Evolutionary conservation across 345 rosid genomes (phyloP).

Genomic region (Moringa oleifera): DNA sequence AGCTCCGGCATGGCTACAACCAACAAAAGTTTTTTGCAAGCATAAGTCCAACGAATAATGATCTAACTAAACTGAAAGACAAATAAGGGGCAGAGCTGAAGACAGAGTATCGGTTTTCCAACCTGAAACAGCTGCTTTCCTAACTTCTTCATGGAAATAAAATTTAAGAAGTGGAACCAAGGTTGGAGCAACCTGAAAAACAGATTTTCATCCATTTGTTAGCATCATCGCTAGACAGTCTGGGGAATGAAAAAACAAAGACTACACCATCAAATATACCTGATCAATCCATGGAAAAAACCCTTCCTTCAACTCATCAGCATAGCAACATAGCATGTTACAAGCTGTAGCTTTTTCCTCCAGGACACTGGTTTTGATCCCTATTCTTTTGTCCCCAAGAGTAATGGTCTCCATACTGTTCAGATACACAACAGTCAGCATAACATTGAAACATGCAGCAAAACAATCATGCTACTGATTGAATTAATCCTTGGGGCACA

Average conservation of each 20-base stretch:
- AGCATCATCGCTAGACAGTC: slow-evolving; percentile 2
- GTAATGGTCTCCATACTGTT: slow-evolving; percentile 99
- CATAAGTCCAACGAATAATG: neutral
- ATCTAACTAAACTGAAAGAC: slow-evolving; percentile 6
- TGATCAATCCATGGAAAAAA: slow-evolving; percentile 99
- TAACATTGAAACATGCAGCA: slow-evolving; percentile 3
- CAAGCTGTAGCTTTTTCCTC: slow-evolving; percentile 99
- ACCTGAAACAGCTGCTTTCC: slow-evolving; percentile 99
- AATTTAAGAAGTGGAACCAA: slow-evolving; percentile 95
- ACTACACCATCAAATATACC: slow-evolving; percentile 33
- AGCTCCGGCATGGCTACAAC: slow-evolving; percentile 96
- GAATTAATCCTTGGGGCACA: slow-evolving; percentile 1
- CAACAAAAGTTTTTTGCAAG: neutral
- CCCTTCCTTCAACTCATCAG: slow-evolving; percentile 98
- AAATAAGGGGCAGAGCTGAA: neutral
- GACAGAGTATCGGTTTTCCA: neutral
- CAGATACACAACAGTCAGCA: slow-evolving; percentile 23
- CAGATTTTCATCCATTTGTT: slow-evolving; percentile 12
- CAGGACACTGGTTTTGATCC: slow-evolving; percentile 94
- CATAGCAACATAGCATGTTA: slow-evolving; percentile 98
- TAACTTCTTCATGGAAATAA: slow-evolving; percentile 99
- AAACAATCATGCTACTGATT: slow-evolving; percentile 1
- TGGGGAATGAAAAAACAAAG: slow-evolving; percentile 8
- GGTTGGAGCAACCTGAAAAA: slow-evolving; percentile 82
- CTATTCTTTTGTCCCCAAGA: slow-evolving; percentile 98